phyloP scores from a whole-genome alignment of 2,329 filamentous ascomycete species.

The Ascocoryne sarcoides region DNA sequence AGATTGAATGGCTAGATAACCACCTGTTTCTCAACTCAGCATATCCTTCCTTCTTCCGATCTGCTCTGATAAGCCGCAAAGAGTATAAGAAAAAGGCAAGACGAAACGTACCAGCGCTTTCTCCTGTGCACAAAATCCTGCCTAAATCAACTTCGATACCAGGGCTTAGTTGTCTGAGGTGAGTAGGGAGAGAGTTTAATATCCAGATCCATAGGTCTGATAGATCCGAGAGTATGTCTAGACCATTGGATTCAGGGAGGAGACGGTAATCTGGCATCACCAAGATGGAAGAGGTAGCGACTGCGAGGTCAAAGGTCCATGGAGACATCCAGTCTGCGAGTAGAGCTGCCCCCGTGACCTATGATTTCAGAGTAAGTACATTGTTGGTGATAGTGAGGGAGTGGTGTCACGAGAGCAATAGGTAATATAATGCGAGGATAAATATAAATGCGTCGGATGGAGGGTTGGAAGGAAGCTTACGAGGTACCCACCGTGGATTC shows the following conservation, averaged over 20 bases:
- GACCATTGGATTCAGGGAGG: constrained; percentile 39
- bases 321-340: constrained; percentile 23
- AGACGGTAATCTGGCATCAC: constrained; percentile 41
- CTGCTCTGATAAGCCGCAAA: no score
- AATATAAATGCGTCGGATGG: no score
- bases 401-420: constrained; percentile 17
- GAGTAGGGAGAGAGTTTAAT: constrained; percentile 12
- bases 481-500: constrained; percentile 19
- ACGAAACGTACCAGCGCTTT: constrained; percentile 20
- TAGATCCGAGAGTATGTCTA: constrained; percentile 40
- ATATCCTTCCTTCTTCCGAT: no score
- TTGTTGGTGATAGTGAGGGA: constrained; percentile 12
- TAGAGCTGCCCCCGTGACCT: constrained; percentile 21
- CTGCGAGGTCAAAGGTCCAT: constrained; percentile 20
- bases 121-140: constrained; percentile 12
- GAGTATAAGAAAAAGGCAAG: no score
- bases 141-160: constrained; percentile 11
- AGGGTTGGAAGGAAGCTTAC: no score
- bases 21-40: constrained; percentile 16
- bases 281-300: constrained; percentile 29
- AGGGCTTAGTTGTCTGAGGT: constrained; percentile 9
- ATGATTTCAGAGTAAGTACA: constrained; percentile 21
- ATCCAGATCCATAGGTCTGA: constrained; percentile 41
- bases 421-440: constrained; percentile 12
- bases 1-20: constrained; percentile 15